Evolutionary conservation across 2,329 filamentous ascomycete species (phyloP), one percentile per base, ranked within the genome.

Genomic region (Drechslerella coelobrocha): DNA sequence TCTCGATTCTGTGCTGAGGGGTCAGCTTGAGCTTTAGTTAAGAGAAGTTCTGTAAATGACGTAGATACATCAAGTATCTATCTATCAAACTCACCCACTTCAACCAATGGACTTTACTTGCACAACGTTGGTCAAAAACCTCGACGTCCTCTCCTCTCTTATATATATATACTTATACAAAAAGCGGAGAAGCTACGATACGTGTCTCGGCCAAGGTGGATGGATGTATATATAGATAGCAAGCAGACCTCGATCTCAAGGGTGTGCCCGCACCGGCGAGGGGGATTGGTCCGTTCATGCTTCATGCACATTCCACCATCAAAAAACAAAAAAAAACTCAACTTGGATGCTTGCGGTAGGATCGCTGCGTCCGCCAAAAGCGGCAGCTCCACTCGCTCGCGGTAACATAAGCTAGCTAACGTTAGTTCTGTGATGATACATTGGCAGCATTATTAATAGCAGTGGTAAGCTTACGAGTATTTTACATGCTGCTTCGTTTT

Each of bases 271-370:
- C 21, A 43, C 31, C 34, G 21, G 31, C 45, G 14, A 61, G 41
- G 27, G 57, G 59, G 57, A 69, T 62, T 69, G 65, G 65, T 51
- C 27, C n/a, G n/a, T n/a, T n/a, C 26, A 45, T 45, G 27, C 39
- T 39, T 31, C 52, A 48, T 57, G 57, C 41, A 23, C 61, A 52
- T 65, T 65, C 54, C 53, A 23, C 5, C 52, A 5, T 27, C 21
- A n/a, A 54, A 21, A 21, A 8, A 3, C 19, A 34, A 47, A 23
- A 7, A 12, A 27, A 2, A 10, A 24, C 48, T 31, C n/a, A n/a
- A n/a, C n/a, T n/a, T 24, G 9, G 56, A 61, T 56, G 56, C 63
- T 31, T 62, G 23, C 53, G 45, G 65, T 12, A 7, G 21, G 60
- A 45, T 61, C 47, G 59, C 65, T 61, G 43, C 17, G 26, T 24